A percentile compares a stretch with the other conserved stretches of the same genome.
Evolutionary conservation across 768 basidiomycete species (phyloP).

Genomic region (Serendipita sp.): DNA sequence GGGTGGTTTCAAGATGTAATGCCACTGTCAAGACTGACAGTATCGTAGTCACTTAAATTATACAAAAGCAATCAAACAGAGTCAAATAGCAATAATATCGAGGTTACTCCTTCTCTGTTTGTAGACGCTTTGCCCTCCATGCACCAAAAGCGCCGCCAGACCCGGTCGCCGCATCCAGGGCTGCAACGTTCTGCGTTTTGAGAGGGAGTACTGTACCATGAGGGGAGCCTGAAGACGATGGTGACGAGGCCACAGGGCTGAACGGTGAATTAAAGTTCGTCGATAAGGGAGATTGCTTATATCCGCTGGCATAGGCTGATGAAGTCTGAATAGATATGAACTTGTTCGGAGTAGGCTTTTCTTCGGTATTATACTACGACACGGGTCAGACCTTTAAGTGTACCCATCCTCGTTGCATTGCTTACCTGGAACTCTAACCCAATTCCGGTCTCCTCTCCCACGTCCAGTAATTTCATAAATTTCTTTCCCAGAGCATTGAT

Average conservation of each 20-base stretch:
- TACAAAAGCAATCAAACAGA: no score
- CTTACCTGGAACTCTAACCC: slow-evolving; percentile 81
- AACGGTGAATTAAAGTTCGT: not conserved
- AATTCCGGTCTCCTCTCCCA: slow-evolving; percentile 70
- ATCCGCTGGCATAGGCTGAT: not conserved
- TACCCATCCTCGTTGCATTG: not conserved
- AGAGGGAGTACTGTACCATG: not conserved
- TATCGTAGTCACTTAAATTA: no score
- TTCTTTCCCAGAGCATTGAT: slow-evolving; percentile 74
- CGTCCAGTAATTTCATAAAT: slow-evolving; percentile 64
- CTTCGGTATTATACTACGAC: slow-evolving; percentile 68
- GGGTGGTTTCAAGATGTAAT: not conserved
- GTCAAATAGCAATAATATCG: not conserved
- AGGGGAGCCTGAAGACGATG: not conserved
- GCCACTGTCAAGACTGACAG: no score
- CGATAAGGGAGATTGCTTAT: not conserved
- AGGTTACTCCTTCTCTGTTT: not conserved
- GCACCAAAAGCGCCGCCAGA: not conserved
- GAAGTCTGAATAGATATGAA: slow-evolving; percentile 61
- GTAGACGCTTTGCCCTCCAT: not conserved
- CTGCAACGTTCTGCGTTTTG: not conserved
- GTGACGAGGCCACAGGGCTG: not conserved
- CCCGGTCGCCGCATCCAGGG: not conserved
- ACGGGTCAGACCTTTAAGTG: not conserved
- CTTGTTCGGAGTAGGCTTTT: slow-evolving; percentile 63